Percentiles rank a stretch among this genome's conserved stretches.
phyloP scores from a whole-genome alignment of 2,329 filamentous ascomycete genomes.

The Tolypocladium nubicola region DNA sequence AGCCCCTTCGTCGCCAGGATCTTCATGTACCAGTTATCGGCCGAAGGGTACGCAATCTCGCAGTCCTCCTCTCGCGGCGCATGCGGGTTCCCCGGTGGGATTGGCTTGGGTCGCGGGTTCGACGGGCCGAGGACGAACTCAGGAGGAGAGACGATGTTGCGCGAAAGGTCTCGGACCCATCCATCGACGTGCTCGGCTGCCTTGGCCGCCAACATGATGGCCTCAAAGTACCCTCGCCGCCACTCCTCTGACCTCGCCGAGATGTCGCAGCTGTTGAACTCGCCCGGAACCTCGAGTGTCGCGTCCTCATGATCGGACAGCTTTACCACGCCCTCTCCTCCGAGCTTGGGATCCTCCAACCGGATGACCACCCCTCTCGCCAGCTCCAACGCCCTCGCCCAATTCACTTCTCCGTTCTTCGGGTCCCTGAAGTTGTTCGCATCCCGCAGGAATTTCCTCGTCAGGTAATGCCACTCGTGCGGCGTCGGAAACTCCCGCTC shows the following conservation, averaged over 20 bases:
- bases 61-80: slow-evolving; percentile 69
- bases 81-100: slow-evolving; percentile 50
- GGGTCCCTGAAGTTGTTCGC: slow-evolving; percentile 49
- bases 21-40: slow-evolving; percentile 71
- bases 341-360: slow-evolving; percentile 57
- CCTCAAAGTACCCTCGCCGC: slow-evolving; percentile 76
- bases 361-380: slow-evolving; percentile 50
- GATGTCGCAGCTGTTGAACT: slow-evolving; percentile 58
- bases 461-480: slow-evolving; percentile 66
- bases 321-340: slow-evolving; percentile 55
- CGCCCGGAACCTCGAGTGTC: slow-evolving; percentile 54
- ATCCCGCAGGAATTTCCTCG: slow-evolving; percentile 56
- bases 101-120: slow-evolving; percentile 68
- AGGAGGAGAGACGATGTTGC: slow-evolving; percentile 56
- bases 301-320: slow-evolving; percentile 51
- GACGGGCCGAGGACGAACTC: slow-evolving; percentile 71
- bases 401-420: slow-evolving; percentile 47
- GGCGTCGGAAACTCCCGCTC: slow-evolving; percentile 74
- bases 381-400: slow-evolving; percentile 54
- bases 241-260: slow-evolving; percentile 70
- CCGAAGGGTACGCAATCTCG: slow-evolving; percentile 54
- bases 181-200: slow-evolving; percentile 74
- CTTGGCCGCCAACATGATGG: slow-evolving; percentile 65
- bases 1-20: slow-evolving; percentile 75
- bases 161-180: slow-evolving; percentile 60